Base-by-base conservation (phyloP, 805 yeast species). In the Candida ascalaphidarum region DNA sequence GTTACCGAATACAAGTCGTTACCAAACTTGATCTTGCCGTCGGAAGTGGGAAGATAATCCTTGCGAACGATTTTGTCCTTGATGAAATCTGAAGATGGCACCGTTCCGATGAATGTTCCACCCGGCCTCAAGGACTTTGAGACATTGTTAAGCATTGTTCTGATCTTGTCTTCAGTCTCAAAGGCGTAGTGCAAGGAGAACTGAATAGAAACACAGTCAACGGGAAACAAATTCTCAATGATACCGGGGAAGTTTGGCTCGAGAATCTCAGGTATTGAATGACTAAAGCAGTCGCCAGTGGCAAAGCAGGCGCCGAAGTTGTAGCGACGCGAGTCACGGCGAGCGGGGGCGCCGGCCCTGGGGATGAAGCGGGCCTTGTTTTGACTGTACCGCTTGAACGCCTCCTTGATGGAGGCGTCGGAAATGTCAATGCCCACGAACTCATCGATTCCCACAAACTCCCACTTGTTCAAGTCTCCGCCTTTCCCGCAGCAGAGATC, bases 401-500 rank as follows among this genome's bases (percentile, higher is more conserved):
- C 97, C 49, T 92, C 96, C 28, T 69, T 64, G 28, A 92, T 77
- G 5, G 95, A 82, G 3, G 80, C 79, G 50, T 88, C 92, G 12
- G 96, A 86, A 24, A 92, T 78, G 55, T 92, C 99, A 17, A 92
- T 68, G 2, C 98, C 98, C 30, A 88, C 75, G 40, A 81, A 83
- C 26, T 86, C 88, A 14, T 73, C 68, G 3, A 84, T 71, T 13
- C 71, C 61, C 1, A 84, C 80, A 41, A 74, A 74, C 28, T 78
- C 81, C 77, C 95, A 89, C 51, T 92, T 92, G 42, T 81, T 74
- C 44, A 92, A 59, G 58, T 92, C 99, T 16, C 99, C 99, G 29
- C 99, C 99, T 52, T 92, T 94, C 10, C 99, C 99, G 55, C 97
- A 88, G 11, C 96, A 96, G 31, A 89, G 55, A 47, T 92, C 99